A percentile compares a stretch with the other conserved stretches of the same genome.
phyloP scores from a whole-genome alignment of 805 yeast genomes.

The Metschnikowia sp. region DNA sequence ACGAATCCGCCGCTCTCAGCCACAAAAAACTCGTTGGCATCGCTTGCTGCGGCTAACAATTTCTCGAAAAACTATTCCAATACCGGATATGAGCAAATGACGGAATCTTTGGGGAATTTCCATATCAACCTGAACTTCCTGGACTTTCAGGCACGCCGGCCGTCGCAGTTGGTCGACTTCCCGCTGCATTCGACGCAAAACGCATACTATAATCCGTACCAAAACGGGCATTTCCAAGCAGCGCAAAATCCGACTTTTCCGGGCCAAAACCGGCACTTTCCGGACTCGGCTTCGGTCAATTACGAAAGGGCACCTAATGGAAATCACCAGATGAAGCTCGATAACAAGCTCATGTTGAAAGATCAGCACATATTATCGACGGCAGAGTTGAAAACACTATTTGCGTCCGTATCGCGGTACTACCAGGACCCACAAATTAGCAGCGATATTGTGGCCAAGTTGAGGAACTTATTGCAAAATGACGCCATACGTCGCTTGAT shows the following conservation, averaged over 20 bases:
- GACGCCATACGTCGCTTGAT: constrained; percentile 31
- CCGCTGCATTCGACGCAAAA: constrained; percentile 2
- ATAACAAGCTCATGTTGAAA: constrained; percentile 59
- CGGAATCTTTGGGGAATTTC: constrained; percentile 28
- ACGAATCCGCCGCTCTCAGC: not conserved
- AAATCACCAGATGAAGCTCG: constrained; percentile 38
- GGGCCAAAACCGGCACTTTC: not conserved
- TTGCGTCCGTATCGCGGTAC: constrained; percentile 48
- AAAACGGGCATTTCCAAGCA: constrained; percentile 1
- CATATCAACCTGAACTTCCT: constrained; percentile 29
- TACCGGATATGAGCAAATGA: constrained; percentile 24
- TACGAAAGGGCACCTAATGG: not conserved
- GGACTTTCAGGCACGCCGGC: constrained; percentile 42
- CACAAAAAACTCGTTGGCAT: constrained; percentile 20
- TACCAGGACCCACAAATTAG: constrained; percentile 40
- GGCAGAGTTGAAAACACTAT: constrained; percentile 47
- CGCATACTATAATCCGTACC: constrained; percentile 7
- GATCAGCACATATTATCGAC: constrained; percentile 60
- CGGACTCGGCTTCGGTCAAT: not conserved
- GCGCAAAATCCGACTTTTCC: constrained; percentile 1
- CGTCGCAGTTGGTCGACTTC: constrained; percentile 39
- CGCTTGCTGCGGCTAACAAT: constrained; percentile 30
- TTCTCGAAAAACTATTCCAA: constrained; percentile 18
- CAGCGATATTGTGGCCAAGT: constrained; percentile 23
- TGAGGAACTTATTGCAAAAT: constrained; percentile 25